Base-by-base conservation (phyloP, 2,329 filamentous ascomycete genomes). In the Pyricularia sp. region DNA sequence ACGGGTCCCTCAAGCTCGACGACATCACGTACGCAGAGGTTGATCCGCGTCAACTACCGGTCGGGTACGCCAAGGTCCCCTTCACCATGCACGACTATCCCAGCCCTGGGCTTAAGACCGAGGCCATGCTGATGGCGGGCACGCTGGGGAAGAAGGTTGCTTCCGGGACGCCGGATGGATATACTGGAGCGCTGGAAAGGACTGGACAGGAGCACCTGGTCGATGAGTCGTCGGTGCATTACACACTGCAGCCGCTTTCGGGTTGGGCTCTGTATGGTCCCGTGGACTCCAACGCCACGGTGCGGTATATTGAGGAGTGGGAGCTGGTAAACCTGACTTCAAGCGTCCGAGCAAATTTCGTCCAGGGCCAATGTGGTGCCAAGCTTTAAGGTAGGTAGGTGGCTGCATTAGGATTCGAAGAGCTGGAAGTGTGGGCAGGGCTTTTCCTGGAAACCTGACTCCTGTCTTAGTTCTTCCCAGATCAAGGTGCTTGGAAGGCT, bases 201-300 rank as follows among this genome's bases (percentile, higher is more conserved):
- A 74, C 72, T 4, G 66, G 66, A 26, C 28, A 42, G 66, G 31
- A 61, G 55, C 63, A 71, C 69, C 20, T n/a, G 70, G 55, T 68
- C 14, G 50, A 1, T 4, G 30, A 28, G 23, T 3, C 20, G n/a
- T 55, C 67, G 5, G 14, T 59, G 2, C 73, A 74, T 30, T 75
- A 76, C 10, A 75, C 72, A 11, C 73, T 78, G 7, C 73, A 75
- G 71, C 80, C 80, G 10, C 70, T 78, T 42, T 80, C 78, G 64
- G 76, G 77, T 17, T 81, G 80, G 79, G 79, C 81, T 71, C 65
- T 81, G 31, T 81, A 80, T 68, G 79, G 74, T 1, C 79, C 79
- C 1, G 76, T 77, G 2, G 71, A 78, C 12, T 65, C 72, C 36
- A 73, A 74, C 1, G 66, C 68, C 17, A 59, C 68, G 2, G 42